Evolutionary conservation across 768 basidiomycete species (phyloP).

Genomic region (Psilocybe sp.): DNA sequence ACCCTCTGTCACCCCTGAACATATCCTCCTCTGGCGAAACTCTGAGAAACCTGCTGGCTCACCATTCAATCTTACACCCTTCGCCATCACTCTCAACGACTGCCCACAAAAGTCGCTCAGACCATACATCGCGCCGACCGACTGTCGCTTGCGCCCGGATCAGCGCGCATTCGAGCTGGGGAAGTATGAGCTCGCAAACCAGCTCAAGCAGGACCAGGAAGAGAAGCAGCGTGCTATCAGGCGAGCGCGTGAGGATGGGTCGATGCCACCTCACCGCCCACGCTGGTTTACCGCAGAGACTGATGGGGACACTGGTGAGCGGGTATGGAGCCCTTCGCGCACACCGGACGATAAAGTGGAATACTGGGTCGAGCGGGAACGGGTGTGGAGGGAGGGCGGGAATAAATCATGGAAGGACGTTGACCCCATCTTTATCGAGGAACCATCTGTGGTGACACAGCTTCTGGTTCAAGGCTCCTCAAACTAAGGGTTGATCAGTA

Average conservation of each 20-base stretch:
- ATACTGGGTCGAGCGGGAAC: slow-evolving; percentile 84
- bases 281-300: slow-evolving; percentile 85
- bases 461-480: slow-evolving; percentile 9
- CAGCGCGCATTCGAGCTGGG: slow-evolving; percentile 94
- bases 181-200: slow-evolving; percentile 79
- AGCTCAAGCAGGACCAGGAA: slow-evolving; percentile 76
- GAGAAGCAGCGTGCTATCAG: slow-evolving; percentile 78
- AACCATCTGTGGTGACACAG: slow-evolving; percentile 34
- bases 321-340: slow-evolving; percentile 77
- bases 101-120: slow-evolving; percentile 68
- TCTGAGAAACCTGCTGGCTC: slow-evolving; percentile 72
- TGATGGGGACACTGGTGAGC: slow-evolving; percentile 86
- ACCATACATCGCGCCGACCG: slow-evolving; percentile 81
- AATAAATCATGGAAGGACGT: slow-evolving; percentile 48
- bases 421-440: slow-evolving; percentile 80
- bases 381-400: slow-evolving; percentile 45
- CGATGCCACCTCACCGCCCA: slow-evolving; percentile 67
- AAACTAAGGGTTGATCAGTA: neutral
- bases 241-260: slow-evolving; percentile 71
- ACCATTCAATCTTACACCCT: slow-evolving; percentile 95
- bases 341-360: slow-evolving; percentile 50
- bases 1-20: slow-evolving; percentile 55
- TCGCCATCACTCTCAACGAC: slow-evolving; percentile 89
- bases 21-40: slow-evolving; percentile 90
- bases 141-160: slow-evolving; percentile 90